Evolutionary conservation across 768 basidiomycete species (phyloP).

Genomic region (Cubamyces sp.): DNA sequence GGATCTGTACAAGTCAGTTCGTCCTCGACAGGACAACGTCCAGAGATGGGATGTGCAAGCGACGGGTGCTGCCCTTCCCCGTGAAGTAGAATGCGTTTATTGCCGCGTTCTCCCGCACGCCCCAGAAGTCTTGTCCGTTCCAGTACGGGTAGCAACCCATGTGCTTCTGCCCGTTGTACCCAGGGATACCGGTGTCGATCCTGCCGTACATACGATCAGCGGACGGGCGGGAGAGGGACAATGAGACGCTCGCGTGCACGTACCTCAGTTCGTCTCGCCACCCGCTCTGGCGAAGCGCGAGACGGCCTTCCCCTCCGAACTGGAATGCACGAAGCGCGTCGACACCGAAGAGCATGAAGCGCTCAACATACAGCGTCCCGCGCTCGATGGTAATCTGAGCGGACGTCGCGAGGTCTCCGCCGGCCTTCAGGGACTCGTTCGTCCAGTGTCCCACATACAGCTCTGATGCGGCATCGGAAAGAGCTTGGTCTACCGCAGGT

Average conservation of each 20-base stretch:
- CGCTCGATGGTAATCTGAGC: constrained; percentile 24
- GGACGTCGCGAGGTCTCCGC: neutral
- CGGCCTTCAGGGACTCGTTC: no score
- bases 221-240: no score
- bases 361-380: constrained; percentile 31
- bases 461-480: constrained; percentile 13
- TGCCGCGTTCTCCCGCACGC: constrained; percentile 32
- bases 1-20: no score
- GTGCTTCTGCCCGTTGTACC: constrained; percentile 34
- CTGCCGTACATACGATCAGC: no score
- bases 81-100: constrained; percentile 34
- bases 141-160: constrained; percentile 39
- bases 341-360: constrained; percentile 22
- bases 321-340: constrained; percentile 10
- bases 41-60: constrained; percentile 18
- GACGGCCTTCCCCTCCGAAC: constrained; percentile 21
- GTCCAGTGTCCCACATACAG: constrained; percentile 34
- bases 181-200: constrained; percentile 35
- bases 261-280: constrained; percentile 38
- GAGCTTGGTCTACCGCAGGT: constrained; percentile 31
- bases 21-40: no score
- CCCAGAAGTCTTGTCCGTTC: constrained; percentile 37
- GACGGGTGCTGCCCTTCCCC: constrained; percentile 8
- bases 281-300: constrained; percentile 32
- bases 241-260: neutral